phyloP scores from a whole-genome alignment of 129 eudicot genomes.

The Erigeron canadensis region DNA sequence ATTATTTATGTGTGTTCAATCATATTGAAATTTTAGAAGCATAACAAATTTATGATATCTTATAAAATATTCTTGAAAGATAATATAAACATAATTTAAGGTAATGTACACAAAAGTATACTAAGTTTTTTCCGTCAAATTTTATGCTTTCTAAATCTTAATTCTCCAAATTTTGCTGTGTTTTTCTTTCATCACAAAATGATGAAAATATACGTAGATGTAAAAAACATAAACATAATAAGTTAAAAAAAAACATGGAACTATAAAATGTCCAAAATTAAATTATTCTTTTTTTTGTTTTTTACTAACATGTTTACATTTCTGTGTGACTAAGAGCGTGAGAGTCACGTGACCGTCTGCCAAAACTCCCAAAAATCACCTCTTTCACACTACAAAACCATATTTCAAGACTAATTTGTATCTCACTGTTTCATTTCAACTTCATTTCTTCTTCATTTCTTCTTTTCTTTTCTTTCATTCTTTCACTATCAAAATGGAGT shows the following conservation, averaged over 20 bases:
- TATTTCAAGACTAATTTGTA: slow-evolving; percentile 17
- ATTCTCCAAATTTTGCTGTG: too few relatives aligned
- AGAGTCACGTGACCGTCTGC: slow-evolving; percentile 26
- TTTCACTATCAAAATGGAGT: slow-evolving; percentile 16
- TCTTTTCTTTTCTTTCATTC: neutral
- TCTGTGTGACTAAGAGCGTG: slow-evolving; percentile 15
- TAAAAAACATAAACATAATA: neutral
- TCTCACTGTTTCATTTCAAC: slow-evolving; percentile 22
- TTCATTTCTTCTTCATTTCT: neutral
- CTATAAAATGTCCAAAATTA: neutral
- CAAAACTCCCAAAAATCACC: slow-evolving; percentile 5
- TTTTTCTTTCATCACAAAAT: too few relatives aligned
- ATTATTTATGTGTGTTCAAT: too few relatives aligned
- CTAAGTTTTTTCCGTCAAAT: too few relatives aligned
- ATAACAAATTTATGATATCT: too few relatives aligned
- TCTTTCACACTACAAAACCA: slow-evolving; percentile 35
- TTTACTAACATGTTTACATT: neutral
- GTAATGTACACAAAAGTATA: too few relatives aligned
- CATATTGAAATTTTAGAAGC: too few relatives aligned
- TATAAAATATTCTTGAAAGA: too few relatives aligned
- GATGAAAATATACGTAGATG: too few relatives aligned
- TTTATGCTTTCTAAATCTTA: too few relatives aligned
- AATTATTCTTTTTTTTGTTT: neutral
- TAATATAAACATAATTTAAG: too few relatives aligned
- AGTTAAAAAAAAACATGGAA: neutral